phyloP scores from a whole-genome alignment of 2,329 filamentous ascomycete genomes.

The Sclerotiophoma versabilis region DNA sequence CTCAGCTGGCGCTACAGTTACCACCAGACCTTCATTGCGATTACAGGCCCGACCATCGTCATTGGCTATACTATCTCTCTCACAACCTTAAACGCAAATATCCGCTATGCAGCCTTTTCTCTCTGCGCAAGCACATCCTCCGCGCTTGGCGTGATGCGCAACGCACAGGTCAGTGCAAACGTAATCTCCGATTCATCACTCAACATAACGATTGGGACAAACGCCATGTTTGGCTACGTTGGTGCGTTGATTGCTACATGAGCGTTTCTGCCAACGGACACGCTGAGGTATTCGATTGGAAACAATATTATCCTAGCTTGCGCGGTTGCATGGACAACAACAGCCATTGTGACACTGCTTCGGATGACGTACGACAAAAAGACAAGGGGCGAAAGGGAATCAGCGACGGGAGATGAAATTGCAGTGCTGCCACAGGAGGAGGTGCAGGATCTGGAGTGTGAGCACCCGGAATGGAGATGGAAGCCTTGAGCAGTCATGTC shows the following conservation, averaged over 20 bases:
- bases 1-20: constrained; percentile 65
- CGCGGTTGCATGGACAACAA: constrained; percentile 47
- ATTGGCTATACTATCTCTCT: constrained; percentile 73
- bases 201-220: constrained; percentile 23
- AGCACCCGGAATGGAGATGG: constrained; percentile 68
- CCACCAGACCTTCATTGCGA: constrained; percentile 65
- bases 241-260: constrained; percentile 70
- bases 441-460: constrained; percentile 69
- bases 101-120: constrained; percentile 73
- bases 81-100: constrained; percentile 52
- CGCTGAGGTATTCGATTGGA: constrained; percentile 69
- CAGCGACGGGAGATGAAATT: constrained; percentile 57
- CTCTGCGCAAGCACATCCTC: constrained; percentile 68
- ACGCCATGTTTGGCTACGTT: constrained; percentile 71
- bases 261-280: constrained; percentile 67
- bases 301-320: constrained; percentile 71
- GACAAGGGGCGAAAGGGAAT: constrained; percentile 60
- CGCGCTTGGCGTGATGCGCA: constrained; percentile 66
- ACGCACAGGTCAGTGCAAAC: constrained; percentile 72
- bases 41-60: constrained; percentile 67
- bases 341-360: constrained; percentile 49
- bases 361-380: constrained; percentile 70
- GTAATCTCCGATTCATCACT: constrained; percentile 72
- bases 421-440: constrained; percentile 59
- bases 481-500: constrained; percentile 44